A percentile compares a stretch with the other conserved stretches of the same genome.
phyloP scores from a whole-genome alignment of 495 filamentous ascomycete species.

The Podospora didyma region DNA sequence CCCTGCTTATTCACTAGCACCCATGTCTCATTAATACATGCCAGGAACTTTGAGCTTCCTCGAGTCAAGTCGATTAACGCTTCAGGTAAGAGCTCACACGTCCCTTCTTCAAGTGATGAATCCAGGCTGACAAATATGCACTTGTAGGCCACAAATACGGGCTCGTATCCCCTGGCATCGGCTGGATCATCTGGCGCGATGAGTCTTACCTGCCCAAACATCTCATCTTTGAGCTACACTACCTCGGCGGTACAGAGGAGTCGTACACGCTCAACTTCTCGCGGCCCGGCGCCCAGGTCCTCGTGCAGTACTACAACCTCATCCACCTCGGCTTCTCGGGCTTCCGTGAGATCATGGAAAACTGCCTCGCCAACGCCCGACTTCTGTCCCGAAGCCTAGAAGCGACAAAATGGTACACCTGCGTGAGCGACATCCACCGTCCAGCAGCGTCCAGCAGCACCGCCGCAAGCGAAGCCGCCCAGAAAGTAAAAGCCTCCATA shows the following conservation, averaged over 20 bases:
- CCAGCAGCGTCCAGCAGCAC: conserved; percentile 18
- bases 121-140: neutral
- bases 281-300: conserved; percentile 65
- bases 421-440: conserved; percentile 67
- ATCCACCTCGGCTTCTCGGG: conserved; percentile 68
- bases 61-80: conserved; percentile 73
- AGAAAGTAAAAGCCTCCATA: conserved; percentile 23
- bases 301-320: conserved; percentile 75
- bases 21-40: conserved; percentile 2
- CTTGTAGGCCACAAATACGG: conserved; percentile 63
- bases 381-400: conserved; percentile 65
- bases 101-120: neutral
- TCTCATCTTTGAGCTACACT: conserved; percentile 70
- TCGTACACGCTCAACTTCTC: conserved; percentile 76
- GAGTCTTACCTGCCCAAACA: conserved; percentile 64
- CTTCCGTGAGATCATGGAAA: conserved; percentile 65
- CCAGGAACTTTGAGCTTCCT: conserved; percentile 64
- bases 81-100: conserved; percentile 34
- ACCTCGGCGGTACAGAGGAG: conserved; percentile 70
- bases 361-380: conserved; percentile 64
- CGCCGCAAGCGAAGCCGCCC: neutral
- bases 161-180: conserved; percentile 66
- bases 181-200: conserved; percentile 75
- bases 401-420: conserved; percentile 65
- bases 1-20: too few species aligned